A percentile compares a stretch with the other conserved stretches of the same genome.
Conservation (phyloP, 2,329 filamentous ascomycete species). For the Exophiala sp. region DNA sequence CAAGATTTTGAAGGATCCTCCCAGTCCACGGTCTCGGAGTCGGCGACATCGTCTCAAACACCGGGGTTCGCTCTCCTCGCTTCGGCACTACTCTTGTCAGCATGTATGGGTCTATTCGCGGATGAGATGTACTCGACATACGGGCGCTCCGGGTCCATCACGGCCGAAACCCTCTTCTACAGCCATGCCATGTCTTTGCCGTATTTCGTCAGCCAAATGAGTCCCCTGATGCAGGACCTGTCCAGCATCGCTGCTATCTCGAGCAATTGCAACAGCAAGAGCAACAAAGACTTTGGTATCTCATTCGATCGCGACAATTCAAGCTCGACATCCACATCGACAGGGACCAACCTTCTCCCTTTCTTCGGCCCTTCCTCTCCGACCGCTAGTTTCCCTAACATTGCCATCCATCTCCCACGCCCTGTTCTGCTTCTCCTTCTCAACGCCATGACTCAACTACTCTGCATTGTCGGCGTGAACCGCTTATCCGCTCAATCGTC, state of each 20-base stretch:
- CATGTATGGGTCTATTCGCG: conserved; percentile 91
- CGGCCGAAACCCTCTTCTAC: conserved; percentile 96
- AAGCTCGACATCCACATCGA: conserved; percentile 8
- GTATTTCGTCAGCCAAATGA: conserved; percentile 41
- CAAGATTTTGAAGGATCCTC: not conserved
- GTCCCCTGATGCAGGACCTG: conserved; percentile 30
- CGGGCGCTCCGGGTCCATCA: conserved; percentile 61
- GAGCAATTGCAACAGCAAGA: conserved; percentile 23
- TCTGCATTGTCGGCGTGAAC: conserved; percentile 94
- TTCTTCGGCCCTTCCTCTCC: conserved; percentile 23
- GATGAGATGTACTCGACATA: conserved; percentile 82
- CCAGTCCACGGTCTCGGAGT: conserved; percentile 13
- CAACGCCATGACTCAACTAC: conserved; percentile 77
- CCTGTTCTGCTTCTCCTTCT: conserved; percentile 37
- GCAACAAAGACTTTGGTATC: not conserved
- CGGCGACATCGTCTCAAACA: conserved; percentile 19
- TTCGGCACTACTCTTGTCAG: conserved; percentile 80
- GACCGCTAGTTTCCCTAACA: conserved; percentile 16
- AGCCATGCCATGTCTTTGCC: conserved; percentile 54
- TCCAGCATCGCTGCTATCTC: conserved; percentile 37
- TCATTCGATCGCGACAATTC: not conserved
- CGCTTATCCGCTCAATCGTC: conserved; percentile 82
- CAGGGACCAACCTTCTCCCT: not conserved
- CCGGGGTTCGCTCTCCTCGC: conserved; percentile 76
- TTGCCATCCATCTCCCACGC: conserved; percentile 32